phyloP scores from a whole-genome alignment of 116 monocot genomes.

The Papilionanthe hybrid region DNA sequence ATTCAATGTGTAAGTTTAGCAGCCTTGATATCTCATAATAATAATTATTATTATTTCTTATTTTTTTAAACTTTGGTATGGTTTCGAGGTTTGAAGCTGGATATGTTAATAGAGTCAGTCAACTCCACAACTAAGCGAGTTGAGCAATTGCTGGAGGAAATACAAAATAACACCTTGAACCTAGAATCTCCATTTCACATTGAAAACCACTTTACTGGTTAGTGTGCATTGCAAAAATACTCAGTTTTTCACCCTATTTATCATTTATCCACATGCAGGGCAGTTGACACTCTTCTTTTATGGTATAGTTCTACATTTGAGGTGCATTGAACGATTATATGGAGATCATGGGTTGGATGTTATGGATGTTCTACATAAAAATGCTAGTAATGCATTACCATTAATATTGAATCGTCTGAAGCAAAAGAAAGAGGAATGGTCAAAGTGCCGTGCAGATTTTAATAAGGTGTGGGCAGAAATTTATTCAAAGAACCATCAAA shows the following conservation, averaged over 20 bases:
- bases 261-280: neutral
- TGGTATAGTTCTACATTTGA: slow-evolving; percentile 37
- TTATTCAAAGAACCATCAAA: slow-evolving; percentile 86
- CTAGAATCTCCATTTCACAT: slow-evolving; percentile 55
- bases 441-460: slow-evolving; percentile 58
- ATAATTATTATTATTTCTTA: neutral
- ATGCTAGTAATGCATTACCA: slow-evolving; percentile 62
- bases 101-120: slow-evolving; percentile 89
- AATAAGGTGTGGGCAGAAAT: slow-evolving; percentile 95
- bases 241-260: neutral
- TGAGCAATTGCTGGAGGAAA: slow-evolving; percentile 74
- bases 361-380: slow-evolving; percentile 60
- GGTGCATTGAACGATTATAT: slow-evolving; percentile 57
- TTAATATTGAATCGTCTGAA: slow-evolving; percentile 70
- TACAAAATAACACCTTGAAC: slow-evolving; percentile 71
- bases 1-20: neutral
- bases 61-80: neutral
- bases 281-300: neutral
- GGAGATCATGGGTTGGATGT: slow-evolving; percentile 59
- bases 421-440: slow-evolving; percentile 62
- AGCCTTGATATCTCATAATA: neutral
- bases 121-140: slow-evolving; percentile 64
- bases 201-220: slow-evolving; percentile 83
- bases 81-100: slow-evolving; percentile 82
- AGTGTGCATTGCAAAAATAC: slow-evolving; percentile 15